Percentiles rank a stretch among this genome's conserved stretches.
Evolutionary conservation across 495 filamentous ascomycete genomes (phyloP).

Genomic region (Aspergillus saccharolyticus): DNA sequence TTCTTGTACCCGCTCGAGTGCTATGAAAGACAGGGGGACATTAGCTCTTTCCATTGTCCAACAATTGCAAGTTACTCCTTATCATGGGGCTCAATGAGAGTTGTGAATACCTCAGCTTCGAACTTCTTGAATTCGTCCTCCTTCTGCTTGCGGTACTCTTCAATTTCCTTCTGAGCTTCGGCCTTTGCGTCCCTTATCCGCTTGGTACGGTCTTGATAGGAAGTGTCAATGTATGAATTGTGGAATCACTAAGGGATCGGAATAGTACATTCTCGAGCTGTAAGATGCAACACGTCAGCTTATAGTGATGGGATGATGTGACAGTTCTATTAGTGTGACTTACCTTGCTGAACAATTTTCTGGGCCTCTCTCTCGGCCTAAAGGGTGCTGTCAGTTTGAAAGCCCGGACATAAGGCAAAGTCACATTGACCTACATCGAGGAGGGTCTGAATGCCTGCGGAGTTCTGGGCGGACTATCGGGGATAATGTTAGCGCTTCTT

Average conservation of each 20-base stretch:
- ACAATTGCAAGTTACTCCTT: not conserved
- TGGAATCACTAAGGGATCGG: not conserved
- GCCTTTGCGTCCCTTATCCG: conserved; percentile 89
- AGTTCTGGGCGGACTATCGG: conserved; percentile 90
- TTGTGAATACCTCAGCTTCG: conserved; percentile 68
- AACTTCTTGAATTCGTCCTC: conserved; percentile 95
- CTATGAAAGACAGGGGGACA: conserved; percentile 32
- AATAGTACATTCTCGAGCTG: conserved; percentile 69
- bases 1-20: conserved; percentile 84
- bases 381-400: conserved; percentile 7
- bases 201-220: conserved; percentile 85
- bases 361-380: conserved; percentile 98
- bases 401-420: not conserved
- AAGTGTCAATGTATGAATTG: not conserved
- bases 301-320: conserved; percentile 2
- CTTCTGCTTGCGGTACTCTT: conserved; percentile 84
- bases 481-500: conserved; percentile 24
- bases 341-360: conserved; percentile 97
- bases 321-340: conserved; percentile 10
- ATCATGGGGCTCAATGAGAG: not conserved
- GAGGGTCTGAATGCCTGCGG: conserved; percentile 93
- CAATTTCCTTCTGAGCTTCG: conserved; percentile 97
- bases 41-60: conserved; percentile 11
- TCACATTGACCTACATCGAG: conserved; percentile 72
- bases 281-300: conserved; percentile 31